Evolutionary conservation across 495 filamentous ascomycete genomes (phyloP), one percentile per base, ranked within the genome.

Genomic region (Immersiella caudata): DNA sequence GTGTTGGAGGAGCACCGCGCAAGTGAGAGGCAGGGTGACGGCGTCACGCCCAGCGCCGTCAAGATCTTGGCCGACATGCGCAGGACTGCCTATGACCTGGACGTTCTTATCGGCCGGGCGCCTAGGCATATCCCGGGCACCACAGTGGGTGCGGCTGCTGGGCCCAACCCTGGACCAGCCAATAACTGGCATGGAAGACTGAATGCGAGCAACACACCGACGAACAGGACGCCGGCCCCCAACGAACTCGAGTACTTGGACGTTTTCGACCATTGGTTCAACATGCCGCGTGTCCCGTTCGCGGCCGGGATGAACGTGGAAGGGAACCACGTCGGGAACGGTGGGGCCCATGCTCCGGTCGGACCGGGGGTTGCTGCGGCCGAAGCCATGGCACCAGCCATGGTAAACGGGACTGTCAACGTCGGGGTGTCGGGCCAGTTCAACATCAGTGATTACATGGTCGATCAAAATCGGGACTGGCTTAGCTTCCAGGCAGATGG

Each of bases 161-260:
- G 35, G 2, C 14, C 58, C 24, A 64, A 65, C 35, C 74, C 71
- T 49, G 64, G 29, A 4, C 29, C 29, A 3, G 29, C 67, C 14
- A 65, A 62, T 21, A 64, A 29, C 51, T 71, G 75, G 70, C 72
- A 75, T 35, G 78, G 74, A 49, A 74, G 77, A 3, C 69, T 81
- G 20, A 76, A 46, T 8, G 18, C 78, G 1, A 82, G 79, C 71
- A 78, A 76, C 68, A 81, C 79, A 7, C 77, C 83, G 0, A 82
- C 82, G 11, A 80, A 87, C 27, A 50, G 61, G 24, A 93, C 86
- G 64, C 88, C 88, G n/a, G 90, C 85, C 11, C 86, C 89, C 9
- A 91, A 93, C 74, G 91, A 96, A 64, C 80, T 95, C 12, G 93
- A 96, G 70, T 96, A 94, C 71, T 79, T 96, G n/a, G 92, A 97